Percentiles rank a stretch among this genome's conserved stretches.
These are phyloP conservation scores for Sphagnum tenellum DNA, from an alignment of 225 moss, liverwort and hornwort species.

Conservation along the genomic window DNA sequence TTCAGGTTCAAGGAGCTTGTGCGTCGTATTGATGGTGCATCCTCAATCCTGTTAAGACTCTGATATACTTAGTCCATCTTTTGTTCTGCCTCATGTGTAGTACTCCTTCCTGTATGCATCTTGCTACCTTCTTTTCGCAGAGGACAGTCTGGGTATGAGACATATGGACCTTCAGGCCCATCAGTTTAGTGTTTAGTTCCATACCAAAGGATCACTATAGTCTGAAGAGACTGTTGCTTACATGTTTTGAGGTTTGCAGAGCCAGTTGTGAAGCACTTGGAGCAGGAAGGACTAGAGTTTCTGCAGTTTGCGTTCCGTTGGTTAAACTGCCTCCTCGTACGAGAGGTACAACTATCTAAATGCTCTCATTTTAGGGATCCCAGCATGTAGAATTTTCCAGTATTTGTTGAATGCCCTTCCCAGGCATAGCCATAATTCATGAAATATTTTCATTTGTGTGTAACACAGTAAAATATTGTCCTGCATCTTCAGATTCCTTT, in stretches of 20 bases:
- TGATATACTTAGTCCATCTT: too few relatives aligned
- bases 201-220: not conserved
- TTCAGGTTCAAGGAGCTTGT: slow-evolving; percentile 99
- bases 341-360: slow-evolving; percentile 49
- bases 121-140: too few relatives aligned
- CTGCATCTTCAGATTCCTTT: slow-evolving; percentile 67
- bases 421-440: too few relatives aligned
- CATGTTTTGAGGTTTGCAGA: slow-evolving; percentile 32
- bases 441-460: too few relatives aligned
- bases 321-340: slow-evolving; percentile 97
- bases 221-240: not conserved
- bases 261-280: slow-evolving; percentile 90
- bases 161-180: not conserved
- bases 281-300: slow-evolving; percentile 90
- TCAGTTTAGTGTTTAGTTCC: not conserved
- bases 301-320: slow-evolving; percentile 97
- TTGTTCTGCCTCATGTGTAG: too few relatives aligned
- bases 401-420: too few relatives aligned
- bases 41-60: slow-evolving; percentile 2
- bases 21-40: slow-evolving; percentile 90
- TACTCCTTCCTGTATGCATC: too few relatives aligned
- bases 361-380: not conserved
- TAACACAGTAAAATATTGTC: not conserved
- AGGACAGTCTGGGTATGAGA: too few relatives aligned
- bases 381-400: not conserved